phyloP scores from a whole-genome alignment of 1,284 basidiomycete species.

The Clitocybe nebularis region DNA sequence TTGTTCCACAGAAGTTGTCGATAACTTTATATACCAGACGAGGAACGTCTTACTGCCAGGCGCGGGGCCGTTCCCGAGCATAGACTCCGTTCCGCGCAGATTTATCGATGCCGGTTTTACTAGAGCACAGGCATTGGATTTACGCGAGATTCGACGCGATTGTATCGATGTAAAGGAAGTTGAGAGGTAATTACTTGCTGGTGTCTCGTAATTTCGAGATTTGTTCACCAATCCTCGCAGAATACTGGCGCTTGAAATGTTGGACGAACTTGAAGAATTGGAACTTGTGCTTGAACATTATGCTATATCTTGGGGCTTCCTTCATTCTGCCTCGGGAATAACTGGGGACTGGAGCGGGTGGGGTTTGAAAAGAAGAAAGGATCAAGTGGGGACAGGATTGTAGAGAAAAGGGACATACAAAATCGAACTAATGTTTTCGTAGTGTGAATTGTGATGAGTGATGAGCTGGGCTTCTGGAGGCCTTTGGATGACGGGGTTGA shows the following conservation, averaged over 20 bases:
- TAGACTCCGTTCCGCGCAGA: constrained; percentile 57
- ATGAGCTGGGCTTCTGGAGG: no score
- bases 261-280: constrained; percentile 92
- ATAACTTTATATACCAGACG: constrained; percentile 44
- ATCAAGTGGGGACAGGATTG: background rate
- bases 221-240: constrained; percentile 32
- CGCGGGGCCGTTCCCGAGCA: constrained; percentile 54
- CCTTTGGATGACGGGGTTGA: no score
- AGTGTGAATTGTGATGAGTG: no score
- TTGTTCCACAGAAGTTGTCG: background rate
- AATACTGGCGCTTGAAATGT: constrained; percentile 73
- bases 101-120: constrained; percentile 59
- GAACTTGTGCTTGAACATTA: constrained; percentile 86
- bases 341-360: constrained; percentile 32
- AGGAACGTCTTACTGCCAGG: constrained; percentile 77
- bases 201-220: background rate
- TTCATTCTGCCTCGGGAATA: constrained; percentile 17
- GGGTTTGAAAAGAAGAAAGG: constrained; percentile 27
- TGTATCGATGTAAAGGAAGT: constrained; percentile 57
- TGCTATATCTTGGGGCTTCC: constrained; percentile 75
- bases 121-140: constrained; percentile 50
- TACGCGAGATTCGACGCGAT: constrained; percentile 63
- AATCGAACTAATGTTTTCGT: no score
- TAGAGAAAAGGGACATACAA: no score
- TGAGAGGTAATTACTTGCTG: constrained; percentile 45